Evolutionary conservation across 2,329 filamentous ascomycete genomes (phyloP).

Genomic region (Fusarium sp.): DNA sequence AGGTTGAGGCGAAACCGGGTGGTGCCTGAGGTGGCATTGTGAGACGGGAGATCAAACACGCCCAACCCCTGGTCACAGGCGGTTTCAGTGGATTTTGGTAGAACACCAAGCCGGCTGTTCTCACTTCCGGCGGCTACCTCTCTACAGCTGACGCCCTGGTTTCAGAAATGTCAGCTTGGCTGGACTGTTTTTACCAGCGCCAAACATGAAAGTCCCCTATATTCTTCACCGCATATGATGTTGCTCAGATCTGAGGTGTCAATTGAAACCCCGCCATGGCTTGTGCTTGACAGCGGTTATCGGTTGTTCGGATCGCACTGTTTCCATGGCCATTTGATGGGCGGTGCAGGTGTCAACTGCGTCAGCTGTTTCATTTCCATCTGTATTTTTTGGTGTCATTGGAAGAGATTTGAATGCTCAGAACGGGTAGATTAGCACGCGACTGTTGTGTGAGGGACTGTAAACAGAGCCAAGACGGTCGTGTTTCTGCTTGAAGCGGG

Average conservation of each 20-base stretch:
- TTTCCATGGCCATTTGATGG: not conserved
- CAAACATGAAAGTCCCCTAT: not conserved
- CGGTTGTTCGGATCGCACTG: not conserved
- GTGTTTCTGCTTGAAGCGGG: not conserved
- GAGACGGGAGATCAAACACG: slow-evolving; percentile 40
- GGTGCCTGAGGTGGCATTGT: slow-evolving; percentile 30
- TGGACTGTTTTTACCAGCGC: not conserved
- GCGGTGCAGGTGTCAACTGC: not conserved
- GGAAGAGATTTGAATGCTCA: not conserved
- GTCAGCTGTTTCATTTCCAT: not conserved
- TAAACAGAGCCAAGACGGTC: not conserved
- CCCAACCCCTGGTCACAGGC: slow-evolving; percentile 2
- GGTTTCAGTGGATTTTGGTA: slow-evolving; percentile 2
- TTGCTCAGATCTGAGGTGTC: not conserved
- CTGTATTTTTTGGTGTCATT: not conserved
- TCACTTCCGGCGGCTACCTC: slow-evolving; percentile 7
- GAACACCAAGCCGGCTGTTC: slow-evolving; percentile 20
- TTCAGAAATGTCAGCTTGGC: slow-evolving; percentile 5
- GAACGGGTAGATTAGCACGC: not conserved
- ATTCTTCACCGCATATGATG: not conserved
- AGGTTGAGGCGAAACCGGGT: slow-evolving; percentile 38
- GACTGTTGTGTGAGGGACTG: not conserved
- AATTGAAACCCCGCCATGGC: not conserved
- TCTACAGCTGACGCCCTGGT: not conserved
- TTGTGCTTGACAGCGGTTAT: not conserved